Evolutionary conservation across 192 early-diverging fungal species (phyloP), one percentile per base, ranked within the genome.

Genomic region (Diversispora epigaea): DNA sequence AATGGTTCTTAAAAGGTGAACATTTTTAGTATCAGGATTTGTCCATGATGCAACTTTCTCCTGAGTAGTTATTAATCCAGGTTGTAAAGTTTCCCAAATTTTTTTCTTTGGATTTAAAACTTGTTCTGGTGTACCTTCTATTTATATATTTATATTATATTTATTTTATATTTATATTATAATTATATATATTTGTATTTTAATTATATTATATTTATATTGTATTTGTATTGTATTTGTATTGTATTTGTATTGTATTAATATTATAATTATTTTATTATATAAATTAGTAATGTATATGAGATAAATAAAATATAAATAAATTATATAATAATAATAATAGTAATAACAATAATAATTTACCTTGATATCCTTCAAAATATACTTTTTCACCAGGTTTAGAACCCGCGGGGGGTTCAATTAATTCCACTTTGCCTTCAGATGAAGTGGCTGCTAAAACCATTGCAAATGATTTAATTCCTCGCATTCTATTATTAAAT

Each of bases 61-160:
- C 44, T 88, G 86, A 70, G 87, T 86, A 32, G 92, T 94, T 71
- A 89, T 86, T 60, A 93, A 82, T 17, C 89, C 91, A 39, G 96
- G 94, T 87, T 97, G 96, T 60, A 99, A 93, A 39, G 94, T 93
- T 80, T 99, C 97, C 87, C 89, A 99, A 72, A 96, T 89, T 87
- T 99, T 99, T 88, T 95, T 95, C 88, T 99, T 99, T 75, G 97
- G 96, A 81, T 97, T 97, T 71, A 99, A 89, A 40, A 92, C 86
- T 72, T 87, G 90, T 77, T 97, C 96, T 41, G 97, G 95, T 32
- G 55, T 80, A 76, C 84, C 90, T 65, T 84, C 85, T 76, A 63
- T 43, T n/a, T n/a, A n/a, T n/a, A n/a, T n/a, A n/a, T n/a, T n/a
- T 43, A 39, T 47, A 56, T 32, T 32, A 32, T 32, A 32, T 32